Percentiles rank a stretch among this genome's conserved stretches.
Conservation (phyloP, 306 rosid genomes). For the Vicia faba region DNA sequence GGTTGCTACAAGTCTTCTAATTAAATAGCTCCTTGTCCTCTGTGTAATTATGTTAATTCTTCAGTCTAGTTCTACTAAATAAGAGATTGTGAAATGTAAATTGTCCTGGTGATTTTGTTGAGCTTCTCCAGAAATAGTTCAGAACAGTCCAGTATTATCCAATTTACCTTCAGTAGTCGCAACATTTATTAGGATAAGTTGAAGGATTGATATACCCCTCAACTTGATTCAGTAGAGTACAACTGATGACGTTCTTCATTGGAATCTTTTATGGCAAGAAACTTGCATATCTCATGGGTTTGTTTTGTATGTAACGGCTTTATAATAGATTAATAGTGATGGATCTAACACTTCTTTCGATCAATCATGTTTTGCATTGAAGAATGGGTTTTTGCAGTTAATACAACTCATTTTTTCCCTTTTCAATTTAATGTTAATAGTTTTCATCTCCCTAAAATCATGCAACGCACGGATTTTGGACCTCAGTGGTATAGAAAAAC, state of each 20-base stretch:
- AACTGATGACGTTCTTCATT: no score
- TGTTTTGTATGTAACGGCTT: neutral
- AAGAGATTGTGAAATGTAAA: slow-evolving; percentile 28
- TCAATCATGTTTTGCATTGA: no score
- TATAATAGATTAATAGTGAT: no score
- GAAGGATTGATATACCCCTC: no score
- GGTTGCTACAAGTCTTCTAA: slow-evolving; percentile 38
- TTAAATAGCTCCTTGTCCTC: slow-evolving; percentile 12
- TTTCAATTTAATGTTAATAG: no score
- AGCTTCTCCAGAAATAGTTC: slow-evolving; percentile 24
- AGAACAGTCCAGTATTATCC: neutral
- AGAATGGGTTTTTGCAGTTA: no score
- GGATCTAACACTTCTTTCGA: no score
- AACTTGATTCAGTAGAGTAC: no score
- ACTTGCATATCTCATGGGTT: neutral
- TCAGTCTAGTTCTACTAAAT: slow-evolving; percentile 25
- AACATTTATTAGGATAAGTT: neutral
- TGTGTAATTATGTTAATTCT: slow-evolving; percentile 11
- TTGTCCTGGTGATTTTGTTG: slow-evolving; percentile 34
- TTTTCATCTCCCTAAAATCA: no score
- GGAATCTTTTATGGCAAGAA: slow-evolving; percentile 5
- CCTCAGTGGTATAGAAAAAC: neutral
- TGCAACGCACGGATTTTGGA: no score
- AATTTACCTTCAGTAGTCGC: neutral
- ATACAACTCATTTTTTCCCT: no score